Conservation (phyloP, 2,329 filamentous ascomycete species). For the Pyrenophora graminea region DNA sequence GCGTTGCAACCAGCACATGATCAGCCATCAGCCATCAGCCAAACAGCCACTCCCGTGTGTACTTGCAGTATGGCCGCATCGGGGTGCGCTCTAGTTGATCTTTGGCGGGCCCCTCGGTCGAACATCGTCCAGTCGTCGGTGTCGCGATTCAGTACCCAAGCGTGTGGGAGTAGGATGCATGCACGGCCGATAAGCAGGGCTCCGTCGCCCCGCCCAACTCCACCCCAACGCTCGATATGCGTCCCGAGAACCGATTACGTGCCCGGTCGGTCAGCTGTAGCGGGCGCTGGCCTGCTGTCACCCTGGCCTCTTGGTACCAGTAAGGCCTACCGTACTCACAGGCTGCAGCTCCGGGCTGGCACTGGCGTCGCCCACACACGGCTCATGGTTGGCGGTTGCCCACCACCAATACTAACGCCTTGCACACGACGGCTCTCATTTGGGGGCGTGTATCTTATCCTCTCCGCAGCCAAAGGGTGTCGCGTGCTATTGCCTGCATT, state of each 20-base stretch:
- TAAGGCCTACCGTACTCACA: too few species aligned
- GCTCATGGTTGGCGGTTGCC: neutral
- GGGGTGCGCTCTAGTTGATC: too few species aligned
- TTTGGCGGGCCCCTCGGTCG: too few species aligned
- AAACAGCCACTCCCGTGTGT: too few species aligned
- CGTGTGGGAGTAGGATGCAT: conserved; percentile 6
- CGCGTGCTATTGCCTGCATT: conserved; percentile 34
- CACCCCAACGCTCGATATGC: conserved; percentile 8
- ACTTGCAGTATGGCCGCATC: too few species aligned
- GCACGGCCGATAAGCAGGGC: conserved; percentile 10
- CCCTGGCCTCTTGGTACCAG: neutral
- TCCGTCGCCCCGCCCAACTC: conserved; percentile 1
- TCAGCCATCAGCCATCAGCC: too few species aligned
- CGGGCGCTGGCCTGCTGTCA: neutral
- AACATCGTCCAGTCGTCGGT: too few species aligned
- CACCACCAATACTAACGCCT: neutral
- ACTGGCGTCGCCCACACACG: conserved; percentile 1
- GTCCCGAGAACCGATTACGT: conserved; percentile 10
- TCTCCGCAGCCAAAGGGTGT: conserved; percentile 23
- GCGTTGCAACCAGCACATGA: neutral
- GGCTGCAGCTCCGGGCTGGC: neutral
- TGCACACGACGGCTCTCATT: conserved; percentile 1
- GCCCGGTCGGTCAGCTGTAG: conserved; percentile 18
- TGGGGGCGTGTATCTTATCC: conserved; percentile 1
- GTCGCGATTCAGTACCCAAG: conserved; percentile 5